Percentiles rank a stretch among this genome's conserved stretches.
Evolutionary conservation across 2,329 filamentous ascomycete species (phyloP).

Genomic region (Hymenoscyphus scutula): DNA sequence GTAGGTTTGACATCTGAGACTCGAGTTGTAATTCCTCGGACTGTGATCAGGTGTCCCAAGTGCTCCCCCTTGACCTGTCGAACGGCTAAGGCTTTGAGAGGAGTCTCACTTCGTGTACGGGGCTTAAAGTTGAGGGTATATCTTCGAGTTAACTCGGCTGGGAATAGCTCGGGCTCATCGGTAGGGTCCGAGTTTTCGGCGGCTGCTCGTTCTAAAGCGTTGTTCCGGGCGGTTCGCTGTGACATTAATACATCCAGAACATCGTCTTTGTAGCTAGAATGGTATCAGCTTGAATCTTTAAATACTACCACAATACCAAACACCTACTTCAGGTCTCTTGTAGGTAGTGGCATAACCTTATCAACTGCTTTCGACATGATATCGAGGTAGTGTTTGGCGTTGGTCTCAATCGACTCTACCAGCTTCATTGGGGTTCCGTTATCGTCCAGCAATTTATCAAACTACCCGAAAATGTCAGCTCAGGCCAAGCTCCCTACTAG

Average conservation of each 20-base stretch:
- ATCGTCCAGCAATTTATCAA: conserved; percentile 68
- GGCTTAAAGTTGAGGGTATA: conserved; percentile 98
- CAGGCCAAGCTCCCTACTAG: neutral
- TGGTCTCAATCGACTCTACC: conserved; percentile 80
- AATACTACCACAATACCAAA: neutral
- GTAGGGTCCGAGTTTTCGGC: conserved; percentile 64
- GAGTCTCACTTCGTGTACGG: conserved; percentile 66
- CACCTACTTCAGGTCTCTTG: conserved; percentile 69
- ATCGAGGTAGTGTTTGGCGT: conserved; percentile 94
- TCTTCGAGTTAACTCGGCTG: conserved; percentile 83
- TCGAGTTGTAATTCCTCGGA: conserved; percentile 89
- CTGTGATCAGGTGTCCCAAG: conserved; percentile 87
- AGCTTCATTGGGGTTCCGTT: conserved; percentile 57
- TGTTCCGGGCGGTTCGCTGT: conserved; percentile 82
- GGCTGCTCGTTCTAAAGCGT: conserved; percentile 65
- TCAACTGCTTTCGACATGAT: conserved; percentile 87
- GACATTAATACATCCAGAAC: conserved; percentile 96
- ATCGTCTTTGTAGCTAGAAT: conserved; percentile 86
- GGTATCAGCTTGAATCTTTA: conserved; percentile 23
- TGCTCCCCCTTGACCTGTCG: conserved; percentile 91
- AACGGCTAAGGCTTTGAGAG: conserved; percentile 73
- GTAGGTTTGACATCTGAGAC: conserved; percentile 98
- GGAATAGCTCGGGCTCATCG: conserved; percentile 74
- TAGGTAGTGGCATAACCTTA: conserved; percentile 76
- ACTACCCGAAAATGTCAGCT: conserved; percentile 43